A percentile compares a stretch with the other conserved stretches of the same genome.
These are phyloP conservation scores for Thalassiosira profunda DNA, from an alignment of 108 stramenopile genomes.

Conservation along the genomic window DNA sequence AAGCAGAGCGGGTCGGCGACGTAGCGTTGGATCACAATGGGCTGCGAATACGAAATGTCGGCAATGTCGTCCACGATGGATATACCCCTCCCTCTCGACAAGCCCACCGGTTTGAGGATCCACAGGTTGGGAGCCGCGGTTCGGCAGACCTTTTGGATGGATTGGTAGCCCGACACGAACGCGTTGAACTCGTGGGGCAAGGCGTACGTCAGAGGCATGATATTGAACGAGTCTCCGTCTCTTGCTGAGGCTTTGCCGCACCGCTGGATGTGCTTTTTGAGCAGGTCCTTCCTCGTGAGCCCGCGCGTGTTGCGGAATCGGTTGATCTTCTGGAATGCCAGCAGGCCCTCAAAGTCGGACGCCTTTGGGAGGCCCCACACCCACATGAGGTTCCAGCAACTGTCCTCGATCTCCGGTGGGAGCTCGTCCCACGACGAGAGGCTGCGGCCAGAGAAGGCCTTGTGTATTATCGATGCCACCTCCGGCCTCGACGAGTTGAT, in stretches of 20 bases:
- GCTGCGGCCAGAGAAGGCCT: constrained; percentile 15
- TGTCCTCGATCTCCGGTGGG: not conserved
- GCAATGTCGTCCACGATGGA: constrained; percentile 64
- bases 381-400: constrained; percentile 47
- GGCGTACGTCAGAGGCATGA: constrained; percentile 83
- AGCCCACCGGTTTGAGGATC: constrained; percentile 89
- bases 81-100: constrained; percentile 85
- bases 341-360: constrained; percentile 26
- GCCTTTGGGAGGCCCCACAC: constrained; percentile 44
- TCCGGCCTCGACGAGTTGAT: constrained; percentile 43
- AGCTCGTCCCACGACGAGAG: constrained; percentile 22
- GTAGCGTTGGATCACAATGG: constrained; percentile 78
- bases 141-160: constrained; percentile 10
- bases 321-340: constrained; percentile 50
- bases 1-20: constrained; percentile 82
- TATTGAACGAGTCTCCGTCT: constrained; percentile 24
- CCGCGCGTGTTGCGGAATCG: constrained; percentile 34
- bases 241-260: not conserved
- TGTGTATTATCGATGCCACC: constrained; percentile 24
- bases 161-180: constrained; percentile 28
- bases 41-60: constrained; percentile 66
- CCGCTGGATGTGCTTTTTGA: constrained; percentile 77
- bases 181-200: not conserved
- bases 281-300: constrained; percentile 62
- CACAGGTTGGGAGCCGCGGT: constrained; percentile 45